These are phyloP conservation scores for Tephrocybe sp. DNA, from an alignment of 768 basidiomycete genomes.

Conservation along the genomic window DNA sequence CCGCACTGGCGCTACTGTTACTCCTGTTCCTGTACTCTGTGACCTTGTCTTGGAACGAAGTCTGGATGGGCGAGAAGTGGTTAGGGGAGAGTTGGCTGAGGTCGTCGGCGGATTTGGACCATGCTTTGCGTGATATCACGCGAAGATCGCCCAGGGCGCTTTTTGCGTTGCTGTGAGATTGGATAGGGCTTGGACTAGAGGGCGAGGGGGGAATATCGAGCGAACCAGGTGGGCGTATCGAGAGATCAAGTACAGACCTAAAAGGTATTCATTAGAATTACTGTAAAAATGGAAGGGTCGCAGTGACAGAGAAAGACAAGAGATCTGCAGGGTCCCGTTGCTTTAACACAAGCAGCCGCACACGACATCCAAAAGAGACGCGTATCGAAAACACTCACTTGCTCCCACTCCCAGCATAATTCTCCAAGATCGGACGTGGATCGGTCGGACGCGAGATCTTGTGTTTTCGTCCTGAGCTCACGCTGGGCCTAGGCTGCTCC, in stretches of 20 bases:
- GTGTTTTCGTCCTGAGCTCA: constrained; percentile 51
- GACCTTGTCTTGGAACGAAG: constrained; percentile 61
- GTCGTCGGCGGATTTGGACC: constrained; percentile 83
- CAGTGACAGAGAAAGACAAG: not conserved
- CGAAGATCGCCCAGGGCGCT: constrained; percentile 81
- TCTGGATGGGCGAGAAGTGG: constrained; percentile 38
- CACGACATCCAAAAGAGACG: not conserved
- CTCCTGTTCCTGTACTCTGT: constrained; percentile 66
- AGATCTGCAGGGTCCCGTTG: too few relatives aligned
- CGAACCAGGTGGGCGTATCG: constrained; percentile 44
- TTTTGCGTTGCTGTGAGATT: constrained; percentile 28
- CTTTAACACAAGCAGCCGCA: too few relatives aligned
- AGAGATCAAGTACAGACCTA: constrained; percentile 70
- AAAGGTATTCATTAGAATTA: not conserved
- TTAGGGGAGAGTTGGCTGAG: constrained; percentile 52
- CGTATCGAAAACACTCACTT: constrained; percentile 46
- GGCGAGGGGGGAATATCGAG: constrained; percentile 41
- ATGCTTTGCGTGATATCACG: constrained; percentile 65
- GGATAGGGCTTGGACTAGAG: constrained; percentile 33
- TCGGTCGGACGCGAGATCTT: constrained; percentile 88
- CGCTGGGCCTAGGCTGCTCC: constrained; percentile 49
- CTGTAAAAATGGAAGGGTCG: not conserved
- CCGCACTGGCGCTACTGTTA: constrained; percentile 51
- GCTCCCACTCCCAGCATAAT: constrained; percentile 44
- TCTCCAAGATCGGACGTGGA: constrained; percentile 72